phyloP scores from a whole-genome alignment of 192 early-diverging fungal genomes.

The Spinellus fusiger region DNA sequence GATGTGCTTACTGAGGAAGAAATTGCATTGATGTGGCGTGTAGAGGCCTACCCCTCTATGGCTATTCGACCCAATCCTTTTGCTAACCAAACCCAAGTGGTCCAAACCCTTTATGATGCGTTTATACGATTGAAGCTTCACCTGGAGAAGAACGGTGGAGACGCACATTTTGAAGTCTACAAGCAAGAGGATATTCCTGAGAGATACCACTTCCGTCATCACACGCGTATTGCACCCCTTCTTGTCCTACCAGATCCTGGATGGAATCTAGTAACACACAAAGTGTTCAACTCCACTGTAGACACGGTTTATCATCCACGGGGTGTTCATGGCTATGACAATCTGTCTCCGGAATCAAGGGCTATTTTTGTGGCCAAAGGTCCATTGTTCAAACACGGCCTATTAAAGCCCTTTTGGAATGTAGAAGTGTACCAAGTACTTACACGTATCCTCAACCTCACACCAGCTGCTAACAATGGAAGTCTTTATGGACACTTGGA shows the following conservation, averaged over 20 bases:
- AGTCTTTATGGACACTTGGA: constrained; percentile 32
- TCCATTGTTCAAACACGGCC: constrained; percentile 30
- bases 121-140: constrained; percentile 12
- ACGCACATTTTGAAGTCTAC: constrained; percentile 59
- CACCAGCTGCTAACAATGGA: constrained; percentile 68
- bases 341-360: constrained; percentile 67
- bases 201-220: constrained; percentile 62
- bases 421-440: constrained; percentile 71
- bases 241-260: constrained; percentile 61
- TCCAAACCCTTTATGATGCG: constrained; percentile 44
- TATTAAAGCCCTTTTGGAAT: constrained; percentile 56
- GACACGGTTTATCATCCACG: constrained; percentile 17
- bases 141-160: constrained; percentile 13
- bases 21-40: constrained; percentile 37
- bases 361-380: constrained; percentile 81
- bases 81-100: constrained; percentile 26
- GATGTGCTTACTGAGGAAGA: constrained; percentile 39
- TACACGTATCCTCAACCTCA: constrained; percentile 48
- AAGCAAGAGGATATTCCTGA: constrained; percentile 62
- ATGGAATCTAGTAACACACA: constrained; percentile 48
- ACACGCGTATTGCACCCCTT: constrained; percentile 67
- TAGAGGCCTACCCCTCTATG: constrained; percentile 55
- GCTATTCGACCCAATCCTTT: constrained; percentile 46
- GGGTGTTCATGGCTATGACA: constrained; percentile 86
- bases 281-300: constrained; percentile 21